Evolutionary conservation across 176 grass and related monocot genomes (phyloP), one percentile per base, ranked within the genome.

Genomic region (Avena atlantica): DNA sequence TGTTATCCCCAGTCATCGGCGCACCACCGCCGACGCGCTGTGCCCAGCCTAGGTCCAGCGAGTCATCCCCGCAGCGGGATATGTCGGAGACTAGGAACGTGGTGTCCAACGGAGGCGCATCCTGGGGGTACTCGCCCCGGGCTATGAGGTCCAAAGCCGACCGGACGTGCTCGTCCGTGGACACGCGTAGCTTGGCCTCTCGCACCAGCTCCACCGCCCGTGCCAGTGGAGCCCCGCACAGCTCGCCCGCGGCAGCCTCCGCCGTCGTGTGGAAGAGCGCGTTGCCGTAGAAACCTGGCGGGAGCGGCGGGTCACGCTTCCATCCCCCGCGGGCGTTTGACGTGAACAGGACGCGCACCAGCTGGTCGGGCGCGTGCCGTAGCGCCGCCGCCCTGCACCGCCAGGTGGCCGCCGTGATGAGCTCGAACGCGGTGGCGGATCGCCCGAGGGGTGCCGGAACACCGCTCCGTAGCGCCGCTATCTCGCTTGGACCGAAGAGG

Each of bases 401-500:
- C 84, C 84, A 86, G 62, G 58, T 44, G 50, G 56, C 4, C 1
- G 84, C 84, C 1, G 84, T 58, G 8, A 86, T 5, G 13, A 86
- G 31, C 12, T 86, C 84, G 53, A 86, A 86, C 12, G 36, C 25
- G 4, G 84, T 86, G 0, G 64, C 20, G 4, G 84, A 58, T 25
- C 0, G 7, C 9, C 47, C 74, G 0, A 62, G 31, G 61, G 49
- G 7, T 3, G 31, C 62, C 6, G 20, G 16, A 4, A 86, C 2
- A 19, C 66, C 31, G 0, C 74, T 12, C 0, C 51, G 62, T 12
- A 86, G n/a, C 0, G 62, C 19, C 0, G 48, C 20, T 1, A 86
- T 45, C 49, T 86, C 84, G 2, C 62, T 44, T 13, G 84, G 74
- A 1, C 84, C 74, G 2, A 86, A 86, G n/a, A 78, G 31, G n/a